A percentile compares a stretch with the other conserved stretches of the same genome.
Conservation (phyloP, 176 grass and related monocot genomes). For the Phyllostachys edulis region DNA sequence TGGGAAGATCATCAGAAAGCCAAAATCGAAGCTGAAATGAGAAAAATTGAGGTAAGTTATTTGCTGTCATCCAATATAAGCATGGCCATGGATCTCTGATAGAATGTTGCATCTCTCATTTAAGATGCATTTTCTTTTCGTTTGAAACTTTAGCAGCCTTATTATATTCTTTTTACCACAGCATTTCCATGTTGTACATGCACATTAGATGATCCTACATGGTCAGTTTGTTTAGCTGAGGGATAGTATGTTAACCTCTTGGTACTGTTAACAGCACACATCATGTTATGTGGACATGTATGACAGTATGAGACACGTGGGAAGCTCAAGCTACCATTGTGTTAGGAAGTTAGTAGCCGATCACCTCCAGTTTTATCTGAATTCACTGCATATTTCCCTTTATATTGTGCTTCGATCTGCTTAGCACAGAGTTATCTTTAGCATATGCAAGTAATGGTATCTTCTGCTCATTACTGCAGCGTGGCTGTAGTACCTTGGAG, state of each 20-base stretch:
- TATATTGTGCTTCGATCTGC: neutral
- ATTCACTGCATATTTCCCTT: neutral
- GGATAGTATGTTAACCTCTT: neutral
- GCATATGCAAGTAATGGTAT: neutral
- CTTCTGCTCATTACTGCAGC: neutral
- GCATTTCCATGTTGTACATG: neutral
- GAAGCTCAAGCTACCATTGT: neutral
- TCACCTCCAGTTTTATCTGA: neutral
- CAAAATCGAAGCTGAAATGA: constrained; percentile 96
- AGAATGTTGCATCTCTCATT: neutral
- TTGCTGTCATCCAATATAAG: neutral
- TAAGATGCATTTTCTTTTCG: neutral
- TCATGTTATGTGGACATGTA: neutral
- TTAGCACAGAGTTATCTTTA: neutral
- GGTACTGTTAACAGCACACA: neutral
- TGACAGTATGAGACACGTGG: neutral
- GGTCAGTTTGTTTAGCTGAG: neutral
- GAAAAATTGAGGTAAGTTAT: constrained; percentile 74
- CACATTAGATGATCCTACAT: neutral
- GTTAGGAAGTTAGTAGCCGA: neutral
- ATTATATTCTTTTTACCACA: neutral
- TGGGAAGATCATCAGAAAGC: constrained; percentile 99
- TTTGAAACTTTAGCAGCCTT: neutral
- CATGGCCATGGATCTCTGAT: neutral
- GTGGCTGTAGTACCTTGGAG: neutral